Base-by-base conservation (phyloP, 768 basidiomycete genomes). In the Boletus huronensis region DNA sequence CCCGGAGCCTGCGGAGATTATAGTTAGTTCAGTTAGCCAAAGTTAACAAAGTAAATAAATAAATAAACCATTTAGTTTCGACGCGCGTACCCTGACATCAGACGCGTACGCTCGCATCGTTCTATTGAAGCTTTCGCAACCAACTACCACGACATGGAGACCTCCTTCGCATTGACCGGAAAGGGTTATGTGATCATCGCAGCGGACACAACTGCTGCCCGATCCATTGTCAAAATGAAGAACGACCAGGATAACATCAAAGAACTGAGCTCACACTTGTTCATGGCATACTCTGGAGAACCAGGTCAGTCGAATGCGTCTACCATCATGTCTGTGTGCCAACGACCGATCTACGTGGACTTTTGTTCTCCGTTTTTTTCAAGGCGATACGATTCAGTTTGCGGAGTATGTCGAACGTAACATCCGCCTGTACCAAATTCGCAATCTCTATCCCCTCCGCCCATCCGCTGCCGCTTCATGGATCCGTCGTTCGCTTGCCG, bases 221-320 rank as follows among this genome's bases (percentile, higher is more conserved):
- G 92, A 62, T 97, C 93, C 31, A 92, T 99, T 73, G 87, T 98
- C 69, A 96, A 94, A 76, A 97, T 98, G 93, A 97, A 98, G 77
- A 70, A 80, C 35, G 93, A 97, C 73, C 90, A 92, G 75, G 95
- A 98, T 79, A 98, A 98, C 77, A 92, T 96, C 78, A 93, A 94
- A 73, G 79, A 82, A 23, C 80, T 99, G 40, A 87, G 91, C 58
- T 86, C 93, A 25, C 92, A 97, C 71, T 77, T 98, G 32, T 81
- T 95, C 67, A 96, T 99, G 93, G 86, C 93, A 0, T 93, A 87
- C 72, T 91, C 91, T 59, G 95, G 95, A 59, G 94, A 97, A 71
- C 90, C 94, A 74, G 93, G 93, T 71, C 40, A 13, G 68, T 56
- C 84, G 17, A 31, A 52, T 40, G 58, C 36, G 25, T 25, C 16